Base-by-base conservation (phyloP, 331 rosid species). In the Arachis monticola region DNA sequence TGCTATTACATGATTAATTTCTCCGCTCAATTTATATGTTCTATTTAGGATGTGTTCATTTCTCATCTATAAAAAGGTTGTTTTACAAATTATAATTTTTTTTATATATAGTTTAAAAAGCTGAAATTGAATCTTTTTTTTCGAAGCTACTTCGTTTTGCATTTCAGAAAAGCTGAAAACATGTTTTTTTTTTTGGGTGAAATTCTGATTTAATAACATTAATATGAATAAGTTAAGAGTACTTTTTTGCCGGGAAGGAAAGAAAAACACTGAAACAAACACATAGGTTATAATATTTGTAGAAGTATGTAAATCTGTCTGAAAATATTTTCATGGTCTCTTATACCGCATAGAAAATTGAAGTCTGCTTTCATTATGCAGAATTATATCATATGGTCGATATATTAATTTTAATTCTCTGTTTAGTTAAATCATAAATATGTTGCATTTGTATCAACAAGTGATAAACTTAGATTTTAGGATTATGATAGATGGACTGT, bases 291-390 rank as follows among this genome's bases (percentile, higher is more conserved):
- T 44, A 5, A 1, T 64, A 57, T 72, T 17, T 41, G 57, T 41
- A 8, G 45, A 44, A 70, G 13, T 52, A 17, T 38, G 38, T 60
- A 61, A 64, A 59, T 31, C 57, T 12, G 31, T 50, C 45, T 55
- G 61, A 72, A 63, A 55, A 63, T 41, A 77, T 61, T 22, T 62
- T n/a, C 75, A 7, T 30, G 65, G 27, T 78, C 35, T 52, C 30
- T 7, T 62, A 27, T 63, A 48, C 72, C 45, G 53, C 61, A 46
- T 11, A 67, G 50, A 77, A 31, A 14, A 10, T 64, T 60, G 57
- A 51, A 64, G 32, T 40, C 41, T 32, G 31, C 44, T 63, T 72
- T 46, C 5, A 40, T 46, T 17, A 40, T 64, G 46, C 46, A 13
- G 32, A 45, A 67, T 58, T 32, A 44, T 17, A 17, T 17, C 22